A percentile compares a stretch with the other conserved stretches of the same genome.
phyloP scores from a whole-genome alignment of 495 filamentous ascomycete genomes.

The Glarea lozoyensis region DNA sequence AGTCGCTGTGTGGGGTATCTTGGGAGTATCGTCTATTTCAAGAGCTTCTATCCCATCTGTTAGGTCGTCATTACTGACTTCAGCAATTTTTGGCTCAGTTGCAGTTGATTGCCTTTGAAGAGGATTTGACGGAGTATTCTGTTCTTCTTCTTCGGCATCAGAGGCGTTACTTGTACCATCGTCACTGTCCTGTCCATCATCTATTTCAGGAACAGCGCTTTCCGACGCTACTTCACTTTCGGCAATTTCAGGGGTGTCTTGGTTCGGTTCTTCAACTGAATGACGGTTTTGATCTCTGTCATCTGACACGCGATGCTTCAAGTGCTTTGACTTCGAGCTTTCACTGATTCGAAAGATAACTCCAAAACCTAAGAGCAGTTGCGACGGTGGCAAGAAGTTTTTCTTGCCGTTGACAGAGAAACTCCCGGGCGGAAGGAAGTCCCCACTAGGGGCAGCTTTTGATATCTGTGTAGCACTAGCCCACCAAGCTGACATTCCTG shows the following conservation, averaged over 20 bases:
- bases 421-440: conserved; percentile 62
- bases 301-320: conserved; percentile 51
- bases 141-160: background rate
- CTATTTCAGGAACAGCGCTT: too few relatives aligned
- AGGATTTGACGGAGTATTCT: background rate
- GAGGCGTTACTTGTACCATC: background rate
- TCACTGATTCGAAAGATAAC: conserved; percentile 85
- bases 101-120: background rate
- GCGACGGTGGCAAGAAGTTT: conserved; percentile 83
- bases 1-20: background rate
- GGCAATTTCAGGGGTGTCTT: conserved; percentile 2
- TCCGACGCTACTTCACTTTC: too few relatives aligned
- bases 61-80: too few relatives aligned
- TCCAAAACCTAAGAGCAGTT: conserved; percentile 77
- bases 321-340: conserved; percentile 72
- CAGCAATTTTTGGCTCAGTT: too few relatives aligned
- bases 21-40: background rate
- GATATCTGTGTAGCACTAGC: conserved; percentile 78
- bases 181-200: background rate
- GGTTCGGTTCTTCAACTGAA: conserved; percentile 6
- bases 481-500: conserved; percentile 93
- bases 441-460: conserved; percentile 71
- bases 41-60: background rate
- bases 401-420: conserved; percentile 80
- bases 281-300: background rate